Base-by-base conservation (phyloP, 169 alveolate genomes). In the Cryptosporidium xiaoi region DNA sequence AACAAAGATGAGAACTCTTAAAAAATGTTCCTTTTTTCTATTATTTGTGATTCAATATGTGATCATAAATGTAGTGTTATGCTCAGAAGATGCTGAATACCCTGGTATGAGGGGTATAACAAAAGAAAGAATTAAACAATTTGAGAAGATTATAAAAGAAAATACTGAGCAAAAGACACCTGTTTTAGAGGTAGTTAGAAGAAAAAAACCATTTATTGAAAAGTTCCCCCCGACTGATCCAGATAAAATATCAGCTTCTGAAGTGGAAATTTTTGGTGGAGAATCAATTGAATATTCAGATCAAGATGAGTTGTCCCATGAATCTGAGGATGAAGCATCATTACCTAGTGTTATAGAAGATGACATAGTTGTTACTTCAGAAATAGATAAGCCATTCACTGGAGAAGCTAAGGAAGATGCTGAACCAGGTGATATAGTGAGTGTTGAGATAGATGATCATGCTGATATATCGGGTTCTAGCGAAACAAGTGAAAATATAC, bases 101-200 rank as follows among this genome's bases (percentile, higher is more conserved):
- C 10, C 29, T 7, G 83, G 71, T 16, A 77, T 3, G 4, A 77
- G 36, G 36, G 87, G 87, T 16, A 24, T 77, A 46, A 0, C 87
- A 10, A 60, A 60, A 27, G 71, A 77, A 4, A 56, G 87, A 50
- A 77, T 77, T 13, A 7, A 60, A 10, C 87, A 77, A 10, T 77
- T 77, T 60, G 87, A 77, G 24, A 60, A 31, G 27, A 34, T 77
- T 3, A 77, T 77, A 15, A n/a, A 46, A 27, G 77, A 62, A 50
- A 40, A 36, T 3, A 15, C 27, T 20, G 44, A 62, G 29, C 18
- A 20, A 20, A 0, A 58, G 1, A 0, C 1, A 0, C 71, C 69
- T 33, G 27, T 33, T n/a, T 77, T 77, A 48, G 51, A 77, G 33
- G 51, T 77, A 40, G 71, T 60, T 44, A 77, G 16, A n/a, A 69